Conservation (phyloP, 2,329 filamentous ascomycete species). For the Ceratocystis variospora region DNA sequence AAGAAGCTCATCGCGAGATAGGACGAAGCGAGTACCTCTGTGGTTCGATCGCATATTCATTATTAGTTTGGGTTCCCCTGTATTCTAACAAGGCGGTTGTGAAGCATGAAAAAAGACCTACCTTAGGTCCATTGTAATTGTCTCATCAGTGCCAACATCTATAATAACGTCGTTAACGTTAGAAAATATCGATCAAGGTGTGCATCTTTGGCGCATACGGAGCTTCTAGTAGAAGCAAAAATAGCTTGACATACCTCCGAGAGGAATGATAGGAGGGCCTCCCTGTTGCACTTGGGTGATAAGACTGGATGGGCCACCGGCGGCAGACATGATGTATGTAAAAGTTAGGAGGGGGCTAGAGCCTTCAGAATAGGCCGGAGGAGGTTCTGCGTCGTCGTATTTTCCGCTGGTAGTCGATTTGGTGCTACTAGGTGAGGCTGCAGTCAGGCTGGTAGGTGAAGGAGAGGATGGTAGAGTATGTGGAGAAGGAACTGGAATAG, state of each 20-base stretch:
- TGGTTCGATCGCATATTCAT: too few species aligned
- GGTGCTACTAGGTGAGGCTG: slow-evolving; percentile 39
- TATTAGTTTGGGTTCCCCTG: neutral
- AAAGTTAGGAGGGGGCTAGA: slow-evolving; percentile 85
- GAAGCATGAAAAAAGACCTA: slow-evolving; percentile 50
- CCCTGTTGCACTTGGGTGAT: slow-evolving; percentile 98
- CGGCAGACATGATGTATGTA: slow-evolving; percentile 93
- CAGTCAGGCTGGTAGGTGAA: neutral
- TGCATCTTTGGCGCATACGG: neutral
- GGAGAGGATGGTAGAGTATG: neutral
- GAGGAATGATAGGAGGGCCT: slow-evolving; percentile 73
- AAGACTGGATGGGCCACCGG: slow-evolving; percentile 93
- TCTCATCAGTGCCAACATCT: slow-evolving; percentile 82
- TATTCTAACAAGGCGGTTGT: neutral
- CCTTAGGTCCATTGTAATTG: slow-evolving; percentile 89
- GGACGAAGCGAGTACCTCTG: slow-evolving; percentile 83
- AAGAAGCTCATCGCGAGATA: slow-evolving; percentile 86
- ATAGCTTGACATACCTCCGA: slow-evolving; percentile 52
- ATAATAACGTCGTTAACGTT: slow-evolving; percentile 13
- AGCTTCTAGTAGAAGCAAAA: neutral
- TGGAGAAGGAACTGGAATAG: neutral
- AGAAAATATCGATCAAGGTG: slow-evolving; percentile 17
- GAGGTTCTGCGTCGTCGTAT: slow-evolving; percentile 75
- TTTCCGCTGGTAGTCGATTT: slow-evolving; percentile 66
- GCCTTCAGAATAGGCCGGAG: slow-evolving; percentile 91